Base-by-base conservation (phyloP, 2,329 filamentous ascomycete species). In the Xylaria sp. region DNA sequence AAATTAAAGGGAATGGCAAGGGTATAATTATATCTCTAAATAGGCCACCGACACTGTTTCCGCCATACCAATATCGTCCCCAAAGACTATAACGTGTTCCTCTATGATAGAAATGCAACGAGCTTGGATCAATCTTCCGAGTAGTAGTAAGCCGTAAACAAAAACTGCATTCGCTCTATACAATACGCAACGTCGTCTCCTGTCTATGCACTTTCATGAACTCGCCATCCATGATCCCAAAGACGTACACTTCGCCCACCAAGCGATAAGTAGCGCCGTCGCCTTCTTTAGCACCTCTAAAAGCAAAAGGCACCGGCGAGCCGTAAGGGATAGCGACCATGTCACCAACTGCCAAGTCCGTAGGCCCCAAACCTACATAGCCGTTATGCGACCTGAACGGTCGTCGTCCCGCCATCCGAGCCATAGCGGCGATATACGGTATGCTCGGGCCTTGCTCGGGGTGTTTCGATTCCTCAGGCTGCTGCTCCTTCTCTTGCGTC, bases 141-240 rank as follows among this genome's bases (percentile, higher is more conserved):
- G 30, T 36, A 23, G 30, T 36, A 23, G 28, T 36, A 36, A 55
- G 32, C 9, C 18, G 32, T 55, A 28, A 56, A 30, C 12, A 20
- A 28, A 34, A 58, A 58, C 4, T 4, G 7, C 28, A 52, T n/a
- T 8, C 36, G 9, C 2, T 30, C 55, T 66, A 72, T 34, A 69
- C 59, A 59, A 72, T 48, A 4, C 60, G 59, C 46, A 72, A 23
- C 30, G 69, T n/a, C 2, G 65, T 70, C 65, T 73, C 72, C 60
- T 70, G 68, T 20, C 70, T 63, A 66, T 73, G 72, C 39, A 72
- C 72, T 43, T 70, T 71, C 72, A 73, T 73, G 53, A 70, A 73
- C 61, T 73, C 72, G 46, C 72, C 72, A 15, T 73, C 70, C 72
- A 73, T 73, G 43, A 73, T 73, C 13, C 72, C 70, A 28, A 71